A percentile compares a stretch with the other conserved stretches of the same genome.
phyloP scores from a whole-genome alignment of 1,139 yeast genomes.

The Williopsis jadinii region DNA sequence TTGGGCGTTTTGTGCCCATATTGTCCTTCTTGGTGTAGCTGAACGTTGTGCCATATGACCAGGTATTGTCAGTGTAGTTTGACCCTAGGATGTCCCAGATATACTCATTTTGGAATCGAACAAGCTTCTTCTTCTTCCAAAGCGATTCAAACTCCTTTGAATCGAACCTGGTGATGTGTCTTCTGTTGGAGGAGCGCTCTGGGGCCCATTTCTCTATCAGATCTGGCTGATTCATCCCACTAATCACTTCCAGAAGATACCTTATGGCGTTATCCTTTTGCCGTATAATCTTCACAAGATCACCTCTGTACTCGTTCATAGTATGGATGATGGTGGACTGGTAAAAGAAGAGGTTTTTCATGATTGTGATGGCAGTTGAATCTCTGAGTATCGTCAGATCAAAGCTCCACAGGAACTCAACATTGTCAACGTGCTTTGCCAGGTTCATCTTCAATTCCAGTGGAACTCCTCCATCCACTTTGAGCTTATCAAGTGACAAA shows the following conservation, averaged over 20 bases:
- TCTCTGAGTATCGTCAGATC: conserved; percentile 16
- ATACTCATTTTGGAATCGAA: conserved; percentile 8
- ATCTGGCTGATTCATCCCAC: conserved; percentile 20
- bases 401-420: conserved; percentile 17
- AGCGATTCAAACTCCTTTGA: conserved; percentile 6
- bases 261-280: conserved; percentile 20
- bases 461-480: conserved; percentile 15
- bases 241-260: conserved; percentile 20
- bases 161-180: conserved; percentile 8
- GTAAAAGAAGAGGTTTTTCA: conserved; percentile 14
- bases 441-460: conserved; percentile 12
- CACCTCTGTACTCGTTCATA: conserved; percentile 14
- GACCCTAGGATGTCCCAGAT: conserved; percentile 17
- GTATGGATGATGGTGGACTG: conserved; percentile 16
- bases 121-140: conserved; percentile 13
- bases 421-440: conserved; percentile 5
- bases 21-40: conserved; percentile 4
- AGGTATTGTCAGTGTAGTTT: conserved; percentile 7
- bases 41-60: conserved; percentile 13
- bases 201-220: conserved; percentile 25
- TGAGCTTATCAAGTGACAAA: conserved; percentile 5
- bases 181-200: conserved; percentile 13
- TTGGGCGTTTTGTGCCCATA: conserved; percentile 2
- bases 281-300: conserved; percentile 12
- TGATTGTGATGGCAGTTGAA: conserved; percentile 15